Base-by-base conservation (phyloP, 2,329 filamentous ascomycete genomes). In the Coniochaeta hoffmannii region DNA sequence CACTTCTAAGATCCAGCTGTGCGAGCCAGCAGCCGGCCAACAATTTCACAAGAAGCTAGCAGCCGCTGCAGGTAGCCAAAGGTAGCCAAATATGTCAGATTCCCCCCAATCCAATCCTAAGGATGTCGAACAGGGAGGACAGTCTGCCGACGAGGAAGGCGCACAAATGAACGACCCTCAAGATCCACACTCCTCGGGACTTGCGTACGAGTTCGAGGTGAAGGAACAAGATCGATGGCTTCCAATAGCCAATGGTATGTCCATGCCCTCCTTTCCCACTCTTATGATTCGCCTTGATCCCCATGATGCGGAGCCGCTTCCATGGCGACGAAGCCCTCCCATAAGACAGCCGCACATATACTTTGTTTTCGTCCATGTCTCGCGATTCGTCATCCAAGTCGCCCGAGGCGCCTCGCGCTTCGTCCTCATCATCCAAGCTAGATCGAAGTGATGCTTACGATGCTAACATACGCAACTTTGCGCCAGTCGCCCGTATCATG, bases 201-300 rank as follows among this genome's bases (percentile, higher is more conserved):
- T 88, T 75, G 85, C 79, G 74, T 90, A 90, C 71, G 93, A 97
- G 78, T 96, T 97, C 73, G 93, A 97, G 77, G 93, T 97, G 75
- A 97, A 97, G 82, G 94, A 99, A 77, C 94, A 99, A 77, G 94
- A 99, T 77, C 82, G 94, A 81, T 99, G 94, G 94, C 84, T 99
- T 73, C 94, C 94, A 72, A 99, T 99, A 83, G 94, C 94, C 78
- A 99, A 99, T 91, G 94, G 94, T 99, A 83, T 83, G 94, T 94
- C n/a, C 75, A 66, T 63, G 62, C 62, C 65, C 62, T 64, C 63
- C 66, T 59, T 62, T 64, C 63, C 63, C 62, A 62, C 58, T 61
- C 57, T 62, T 66, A 62, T 68, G 69, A 68, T 70, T 71, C 66
- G 65, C 60, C 64, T 59, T 63, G 58, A 61, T 57, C 63, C 41